Percentiles rank a stretch among this genome's conserved stretches.
These are phyloP conservation scores for Ophiosphaerella herpotricha DNA, from an alignment of 2,329 filamentous ascomycete species.

Conservation along the genomic window DNA sequence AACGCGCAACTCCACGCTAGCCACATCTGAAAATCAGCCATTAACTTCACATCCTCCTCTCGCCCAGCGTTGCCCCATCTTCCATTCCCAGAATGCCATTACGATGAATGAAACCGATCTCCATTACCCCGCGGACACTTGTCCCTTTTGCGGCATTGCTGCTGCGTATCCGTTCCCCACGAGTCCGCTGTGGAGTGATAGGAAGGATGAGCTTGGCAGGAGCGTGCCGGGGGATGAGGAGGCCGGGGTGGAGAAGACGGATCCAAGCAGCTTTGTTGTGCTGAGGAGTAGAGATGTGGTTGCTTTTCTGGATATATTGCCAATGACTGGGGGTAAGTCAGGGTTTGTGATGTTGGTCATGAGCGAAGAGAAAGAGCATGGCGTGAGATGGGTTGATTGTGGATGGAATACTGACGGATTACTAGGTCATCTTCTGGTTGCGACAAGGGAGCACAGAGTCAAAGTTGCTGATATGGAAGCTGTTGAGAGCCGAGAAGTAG, in stretches of 20 bases:
- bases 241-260: slow-evolving; percentile 34
- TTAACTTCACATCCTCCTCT: not conserved
- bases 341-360: not conserved
- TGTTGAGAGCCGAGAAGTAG: slow-evolving; percentile 68
- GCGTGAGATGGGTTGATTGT: not conserved
- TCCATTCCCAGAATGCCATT: slow-evolving; percentile 2
- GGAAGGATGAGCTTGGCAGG: slow-evolving; percentile 13
- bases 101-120: slow-evolving; percentile 37
- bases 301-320: slow-evolving; percentile 92
- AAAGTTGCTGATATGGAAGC: slow-evolving; percentile 74
- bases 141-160: slow-evolving; percentile 65
- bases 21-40: slow-evolving; percentile 2
- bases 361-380: not conserved
- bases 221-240: slow-evolving; percentile 34
- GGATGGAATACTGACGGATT: not conserved
- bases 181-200: slow-evolving; percentile 8
- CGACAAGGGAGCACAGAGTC: slow-evolving; percentile 74
- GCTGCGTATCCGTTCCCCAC: slow-evolving; percentile 50
- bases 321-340: slow-evolving; percentile 69
- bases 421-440: slow-evolving; percentile 72
- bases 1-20: slow-evolving; percentile 11
- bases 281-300: slow-evolving; percentile 77
- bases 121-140: slow-evolving; percentile 51
- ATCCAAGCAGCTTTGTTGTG: slow-evolving; percentile 62
- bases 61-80: not conserved